These are phyloP conservation scores for Leccinum sublutescens DNA, from an alignment of 768 basidiomycete genomes.

Conservation along the genomic window DNA sequence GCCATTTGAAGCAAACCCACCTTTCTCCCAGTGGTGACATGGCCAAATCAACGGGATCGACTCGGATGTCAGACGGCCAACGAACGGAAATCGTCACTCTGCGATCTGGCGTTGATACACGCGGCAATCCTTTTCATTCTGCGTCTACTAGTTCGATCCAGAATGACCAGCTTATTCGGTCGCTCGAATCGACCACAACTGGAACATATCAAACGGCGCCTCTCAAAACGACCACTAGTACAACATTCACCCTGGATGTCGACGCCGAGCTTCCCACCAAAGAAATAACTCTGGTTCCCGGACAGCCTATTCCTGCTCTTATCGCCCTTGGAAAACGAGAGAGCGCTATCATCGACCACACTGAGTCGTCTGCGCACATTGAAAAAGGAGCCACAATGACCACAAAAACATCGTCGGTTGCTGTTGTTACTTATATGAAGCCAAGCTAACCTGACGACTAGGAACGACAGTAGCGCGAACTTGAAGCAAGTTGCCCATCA, in stretches of 20 bases:
- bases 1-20: not conserved
- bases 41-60: not conserved
- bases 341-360: not conserved
- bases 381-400: not conserved
- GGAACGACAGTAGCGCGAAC: not conserved
- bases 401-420: conserved; percentile 1
- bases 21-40: not conserved
- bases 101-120: not conserved
- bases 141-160: not conserved
- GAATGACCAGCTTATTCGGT: not conserved
- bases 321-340: not conserved
- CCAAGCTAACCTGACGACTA: not conserved
- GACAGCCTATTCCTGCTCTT: not conserved
- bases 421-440: not conserved
- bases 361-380: not conserved
- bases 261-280: not conserved
- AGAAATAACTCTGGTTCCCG: not conserved
- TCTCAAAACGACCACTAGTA: not conserved
- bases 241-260: not conserved
- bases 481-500: not conserved
- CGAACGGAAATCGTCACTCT: not conserved
- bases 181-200: not conserved
- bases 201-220: not conserved
- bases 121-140: not conserved
- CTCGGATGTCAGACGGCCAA: not conserved